Percentiles rank a stretch among this genome's conserved stretches.
Conservation (phyloP, 768 basidiomycete species). For the Hericium rajendrae region DNA sequence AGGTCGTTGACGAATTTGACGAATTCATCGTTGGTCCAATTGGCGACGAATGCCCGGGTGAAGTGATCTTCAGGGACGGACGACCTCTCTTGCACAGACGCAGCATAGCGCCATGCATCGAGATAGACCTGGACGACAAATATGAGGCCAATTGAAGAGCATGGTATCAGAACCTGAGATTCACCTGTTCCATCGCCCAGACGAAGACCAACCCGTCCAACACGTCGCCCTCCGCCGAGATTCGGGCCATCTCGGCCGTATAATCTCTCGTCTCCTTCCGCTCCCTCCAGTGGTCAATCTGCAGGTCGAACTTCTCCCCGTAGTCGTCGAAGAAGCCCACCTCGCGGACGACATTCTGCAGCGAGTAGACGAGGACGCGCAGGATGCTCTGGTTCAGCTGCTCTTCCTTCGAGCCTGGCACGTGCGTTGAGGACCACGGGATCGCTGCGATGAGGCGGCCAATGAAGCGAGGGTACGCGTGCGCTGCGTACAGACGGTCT, state of each 20-base stretch:
- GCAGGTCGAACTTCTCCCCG: slow-evolving; percentile 33
- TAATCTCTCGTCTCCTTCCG: slow-evolving; percentile 58
- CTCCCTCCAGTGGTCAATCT: slow-evolving; percentile 39
- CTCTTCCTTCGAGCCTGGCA: slow-evolving; percentile 25
- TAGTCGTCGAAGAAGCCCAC: slow-evolving; percentile 52
- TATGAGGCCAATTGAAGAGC: neutral
- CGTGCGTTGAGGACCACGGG: slow-evolving; percentile 33
- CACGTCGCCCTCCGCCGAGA: slow-evolving; percentile 34
- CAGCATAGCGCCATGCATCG: slow-evolving; percentile 53
- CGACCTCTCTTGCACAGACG: slow-evolving; percentile 5
- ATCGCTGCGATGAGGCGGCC: slow-evolving; percentile 54
- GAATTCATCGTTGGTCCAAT: slow-evolving; percentile 54
- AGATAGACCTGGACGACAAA: slow-evolving; percentile 45
- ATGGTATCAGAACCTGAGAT: slow-evolving; percentile 1
- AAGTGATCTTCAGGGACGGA: slow-evolving; percentile 17
- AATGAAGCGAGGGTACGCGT: slow-evolving; percentile 67
- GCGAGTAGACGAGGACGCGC: slow-evolving; percentile 38
- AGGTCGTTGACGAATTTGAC: slow-evolving; percentile 42
- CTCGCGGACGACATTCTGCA: slow-evolving; percentile 50
- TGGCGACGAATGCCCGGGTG: slow-evolving; percentile 41
- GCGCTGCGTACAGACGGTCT: slow-evolving; percentile 65
- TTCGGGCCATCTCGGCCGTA: slow-evolving; percentile 59
- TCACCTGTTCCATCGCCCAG: slow-evolving; percentile 74
- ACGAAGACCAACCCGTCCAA: slow-evolving; percentile 63
- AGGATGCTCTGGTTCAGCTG: slow-evolving; percentile 32